Percentiles rank a stretch among this genome's conserved stretches.
phyloP scores from a whole-genome alignment of 2,329 filamentous ascomycete species.

The Diaporthe sp. region DNA sequence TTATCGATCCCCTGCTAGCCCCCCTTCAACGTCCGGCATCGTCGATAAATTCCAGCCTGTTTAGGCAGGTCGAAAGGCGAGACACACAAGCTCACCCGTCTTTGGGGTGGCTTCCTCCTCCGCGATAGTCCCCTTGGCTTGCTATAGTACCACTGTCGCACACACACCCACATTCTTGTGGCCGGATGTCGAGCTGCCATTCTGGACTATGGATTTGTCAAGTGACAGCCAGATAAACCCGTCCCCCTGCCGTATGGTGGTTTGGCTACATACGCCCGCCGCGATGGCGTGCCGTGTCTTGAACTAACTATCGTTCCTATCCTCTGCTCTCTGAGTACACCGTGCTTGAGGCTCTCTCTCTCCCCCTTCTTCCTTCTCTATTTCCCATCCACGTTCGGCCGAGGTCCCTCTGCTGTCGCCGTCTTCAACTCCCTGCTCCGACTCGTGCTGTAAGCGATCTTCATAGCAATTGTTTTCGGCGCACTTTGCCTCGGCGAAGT shows the following conservation, averaged over 20 bases:
- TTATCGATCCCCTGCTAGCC: conserved; percentile 8
- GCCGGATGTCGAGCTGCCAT: conserved; percentile 7
- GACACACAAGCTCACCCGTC: not conserved
- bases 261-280: conserved; percentile 1
- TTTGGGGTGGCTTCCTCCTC: conserved; percentile 9
- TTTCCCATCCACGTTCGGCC: not conserved
- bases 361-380: not conserved
- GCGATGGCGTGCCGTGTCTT: not conserved
- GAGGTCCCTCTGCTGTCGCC: not conserved
- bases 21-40: conserved; percentile 3
- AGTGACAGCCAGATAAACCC: conserved; percentile 8
- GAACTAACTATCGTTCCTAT: conserved; percentile 3
- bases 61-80: conserved; percentile 24
- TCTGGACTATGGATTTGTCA: conserved; percentile 23
- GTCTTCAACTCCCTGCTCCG: not conserved
- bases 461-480: not conserved
- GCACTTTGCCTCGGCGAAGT: conserved; percentile 12
- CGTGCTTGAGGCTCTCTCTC: not conserved
- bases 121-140: conserved; percentile 14
- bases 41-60: not conserved
- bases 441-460: not conserved
- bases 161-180: conserved; percentile 6
- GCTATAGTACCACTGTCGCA: conserved; percentile 9
- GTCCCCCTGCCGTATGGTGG: not conserved
- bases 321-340: conserved; percentile 1